These are phyloP conservation scores for Sherardia arvensis DNA, from an alignment of 257 asterid genomes.

Conservation along the genomic window DNA sequence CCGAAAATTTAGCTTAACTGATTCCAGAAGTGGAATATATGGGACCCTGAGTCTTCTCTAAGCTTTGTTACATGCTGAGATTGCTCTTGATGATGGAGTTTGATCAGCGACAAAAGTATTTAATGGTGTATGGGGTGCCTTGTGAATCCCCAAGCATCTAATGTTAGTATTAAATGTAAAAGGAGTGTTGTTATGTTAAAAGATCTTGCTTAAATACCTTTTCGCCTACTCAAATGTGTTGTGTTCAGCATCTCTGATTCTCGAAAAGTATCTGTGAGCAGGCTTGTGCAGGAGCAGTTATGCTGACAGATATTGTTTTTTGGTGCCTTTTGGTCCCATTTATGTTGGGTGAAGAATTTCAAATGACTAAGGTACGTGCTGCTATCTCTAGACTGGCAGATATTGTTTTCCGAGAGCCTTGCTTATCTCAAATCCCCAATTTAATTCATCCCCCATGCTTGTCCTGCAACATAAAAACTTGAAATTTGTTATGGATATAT, in stretches of 20 bases:
- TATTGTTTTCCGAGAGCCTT: no score
- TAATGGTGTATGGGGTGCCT: background rate
- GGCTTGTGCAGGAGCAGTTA: constrained; percentile 75
- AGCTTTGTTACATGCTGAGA: background rate
- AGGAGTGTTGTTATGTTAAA: no score
- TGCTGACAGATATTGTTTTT: constrained; percentile 79
- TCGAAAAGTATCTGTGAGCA: constrained; percentile 15
- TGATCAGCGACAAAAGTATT: background rate
- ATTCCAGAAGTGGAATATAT: no score
- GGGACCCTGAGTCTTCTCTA: background rate
- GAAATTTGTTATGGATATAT: background rate
- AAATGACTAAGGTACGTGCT: constrained; percentile 60
- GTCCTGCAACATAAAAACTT: background rate
- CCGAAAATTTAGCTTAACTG: no score
- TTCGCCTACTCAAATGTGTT: background rate
- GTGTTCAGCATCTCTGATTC: background rate
- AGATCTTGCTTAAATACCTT: constrained; percentile 3
- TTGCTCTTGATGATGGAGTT: background rate
- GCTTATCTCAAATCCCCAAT: no score
- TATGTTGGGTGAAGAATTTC: constrained; percentile 53
- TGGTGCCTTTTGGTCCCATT: constrained; percentile 89
- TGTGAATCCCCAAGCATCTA: no score
- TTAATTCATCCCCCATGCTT: background rate
- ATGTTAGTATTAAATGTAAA: no score
- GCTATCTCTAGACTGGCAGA: no score